Base-by-base conservation (phyloP, 2,329 filamentous ascomycete genomes). In the Taxawa tesnikishii region DNA sequence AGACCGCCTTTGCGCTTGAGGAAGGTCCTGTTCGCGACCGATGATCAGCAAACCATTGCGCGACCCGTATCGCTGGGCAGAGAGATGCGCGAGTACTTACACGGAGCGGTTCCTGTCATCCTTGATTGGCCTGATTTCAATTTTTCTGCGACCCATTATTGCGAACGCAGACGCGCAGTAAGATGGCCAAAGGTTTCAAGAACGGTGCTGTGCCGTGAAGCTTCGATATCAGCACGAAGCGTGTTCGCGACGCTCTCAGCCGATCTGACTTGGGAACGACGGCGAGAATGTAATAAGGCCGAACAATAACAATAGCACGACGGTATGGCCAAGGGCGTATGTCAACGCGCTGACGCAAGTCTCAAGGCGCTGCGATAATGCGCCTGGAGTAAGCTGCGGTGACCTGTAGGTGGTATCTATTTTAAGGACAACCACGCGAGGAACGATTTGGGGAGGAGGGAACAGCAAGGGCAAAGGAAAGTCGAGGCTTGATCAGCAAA, bases 101-200 rank as follows among this genome's bases (percentile, higher is more conserved):
- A 94, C 87, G 51, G 87, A 94, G 56, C 87, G 84, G 56, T 94
- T 94, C 51, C 87, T 77, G 62, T 94, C 87, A 75, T 94, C 87
- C 63, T 94, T 94, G 70, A 96, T 96, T 48, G 88, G 84, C 65
- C 94, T 94, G 70, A 98, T 96, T 68, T 96, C 90, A 56, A 98
- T 98, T 75, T 98, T 98, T 72, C 90, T 78, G 60, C 90, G 79
- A 59, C 90, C 90, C 90, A 98, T 98, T 33, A 41, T 62, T 51
- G 42, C 31, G 9, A 15, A 29, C 27, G 12, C 27, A 15, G 17
- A 8, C 17, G 27, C n/a, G 27, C 27, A 14, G 27, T 29, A 8
- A 15, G 15, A 15, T 23, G n/a, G 8, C n/a, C n/a, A n/a, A n/a
- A n/a, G n/a, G n/a, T n/a, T n/a, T n/a, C n/a, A n/a, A n/a, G n/a